A percentile compares a stretch with the other conserved stretches of the same genome.
These are phyloP conservation scores for Podaxis mareebaensis DNA, from an alignment of 768 basidiomycete species.

Conservation along the genomic window DNA sequence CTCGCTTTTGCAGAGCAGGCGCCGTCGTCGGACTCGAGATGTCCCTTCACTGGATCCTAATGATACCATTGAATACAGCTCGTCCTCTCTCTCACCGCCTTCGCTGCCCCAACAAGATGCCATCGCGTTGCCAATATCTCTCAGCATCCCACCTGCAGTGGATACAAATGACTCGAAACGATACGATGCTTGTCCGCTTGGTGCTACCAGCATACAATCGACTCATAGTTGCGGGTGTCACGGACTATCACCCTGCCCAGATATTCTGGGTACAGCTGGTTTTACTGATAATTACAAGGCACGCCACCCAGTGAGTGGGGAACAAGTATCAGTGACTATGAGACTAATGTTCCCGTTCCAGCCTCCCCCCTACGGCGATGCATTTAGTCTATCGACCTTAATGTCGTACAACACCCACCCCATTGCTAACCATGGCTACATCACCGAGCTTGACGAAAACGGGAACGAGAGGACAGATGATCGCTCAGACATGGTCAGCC, in stretches of 20 bases:
- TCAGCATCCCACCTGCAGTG: slow-evolving; percentile 1
- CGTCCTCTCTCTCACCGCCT: slow-evolving; percentile 9
- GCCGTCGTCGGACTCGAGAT: slow-evolving; percentile 36
- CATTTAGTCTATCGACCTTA: slow-evolving; percentile 23
- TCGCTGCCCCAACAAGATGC: background rate
- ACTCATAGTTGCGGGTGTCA: slow-evolving; percentile 30
- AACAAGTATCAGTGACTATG: background rate
- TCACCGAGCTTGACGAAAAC: slow-evolving; percentile 31
- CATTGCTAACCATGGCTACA: slow-evolving; percentile 22
- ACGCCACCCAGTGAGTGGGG: background rate
- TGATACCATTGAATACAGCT: background rate
- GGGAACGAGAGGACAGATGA: slow-evolving; percentile 25
- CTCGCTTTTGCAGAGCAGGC: slow-evolving; percentile 22
- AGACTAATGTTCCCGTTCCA: slow-evolving; percentile 8
- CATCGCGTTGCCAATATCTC: slow-evolving; percentile 1
- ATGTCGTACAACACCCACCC: slow-evolving; percentile 10
- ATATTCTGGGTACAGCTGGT: slow-evolving; percentile 10
- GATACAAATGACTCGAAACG: background rate
- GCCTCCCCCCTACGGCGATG: slow-evolving; percentile 21
- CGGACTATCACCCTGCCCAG: slow-evolving; percentile 30
- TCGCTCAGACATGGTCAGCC: slow-evolving; percentile 38
- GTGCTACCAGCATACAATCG: slow-evolving; percentile 19
- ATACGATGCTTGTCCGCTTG: slow-evolving; percentile 2
- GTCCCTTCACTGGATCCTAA: background rate
- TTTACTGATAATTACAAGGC: background rate